These are phyloP conservation scores for Chytriomyces sp. DNA, from an alignment of 192 early-diverging fungal species.

Conservation along the genomic window DNA sequence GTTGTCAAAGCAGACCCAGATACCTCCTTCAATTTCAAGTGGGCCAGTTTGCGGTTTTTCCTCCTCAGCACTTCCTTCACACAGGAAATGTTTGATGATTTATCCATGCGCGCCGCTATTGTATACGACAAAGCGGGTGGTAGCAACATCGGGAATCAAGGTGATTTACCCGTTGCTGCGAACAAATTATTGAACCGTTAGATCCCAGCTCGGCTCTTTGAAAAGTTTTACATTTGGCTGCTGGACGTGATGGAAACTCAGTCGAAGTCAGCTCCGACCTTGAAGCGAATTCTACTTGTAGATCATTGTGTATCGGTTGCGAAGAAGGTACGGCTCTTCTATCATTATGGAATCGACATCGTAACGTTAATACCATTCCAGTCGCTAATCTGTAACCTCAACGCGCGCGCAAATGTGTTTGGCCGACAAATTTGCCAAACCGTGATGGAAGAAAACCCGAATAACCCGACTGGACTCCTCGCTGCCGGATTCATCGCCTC, in stretches of 20 bases:
- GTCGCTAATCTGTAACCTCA: not conserved
- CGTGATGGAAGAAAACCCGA: not conserved
- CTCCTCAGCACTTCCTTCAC: not conserved
- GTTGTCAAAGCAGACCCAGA: not conserved
- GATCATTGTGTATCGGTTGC: slow-evolving; percentile 25
- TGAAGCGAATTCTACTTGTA: not conserved
- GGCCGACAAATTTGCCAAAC: not conserved
- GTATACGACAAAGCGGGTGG: slow-evolving; percentile 5
- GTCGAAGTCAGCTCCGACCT: not conserved
- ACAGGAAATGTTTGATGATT: not conserved
- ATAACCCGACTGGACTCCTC: not conserved
- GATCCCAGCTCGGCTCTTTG: too few species aligned
- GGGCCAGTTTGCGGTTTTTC: not conserved
- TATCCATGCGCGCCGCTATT: not conserved
- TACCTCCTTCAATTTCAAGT: not conserved
- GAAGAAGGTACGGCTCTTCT: slow-evolving; percentile 20
- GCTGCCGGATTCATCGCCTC: not conserved
- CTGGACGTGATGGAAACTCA: not conserved
- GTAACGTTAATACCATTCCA: too few species aligned
- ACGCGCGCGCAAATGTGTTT: not conserved
- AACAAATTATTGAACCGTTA: too few species aligned
- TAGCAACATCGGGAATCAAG: not conserved
- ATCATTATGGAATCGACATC: not conserved
- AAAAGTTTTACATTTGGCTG: not conserved
- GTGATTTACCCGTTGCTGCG: too few species aligned